phyloP scores from a whole-genome alignment of 768 basidiomycete species.

The Leccinum variicolor region DNA sequence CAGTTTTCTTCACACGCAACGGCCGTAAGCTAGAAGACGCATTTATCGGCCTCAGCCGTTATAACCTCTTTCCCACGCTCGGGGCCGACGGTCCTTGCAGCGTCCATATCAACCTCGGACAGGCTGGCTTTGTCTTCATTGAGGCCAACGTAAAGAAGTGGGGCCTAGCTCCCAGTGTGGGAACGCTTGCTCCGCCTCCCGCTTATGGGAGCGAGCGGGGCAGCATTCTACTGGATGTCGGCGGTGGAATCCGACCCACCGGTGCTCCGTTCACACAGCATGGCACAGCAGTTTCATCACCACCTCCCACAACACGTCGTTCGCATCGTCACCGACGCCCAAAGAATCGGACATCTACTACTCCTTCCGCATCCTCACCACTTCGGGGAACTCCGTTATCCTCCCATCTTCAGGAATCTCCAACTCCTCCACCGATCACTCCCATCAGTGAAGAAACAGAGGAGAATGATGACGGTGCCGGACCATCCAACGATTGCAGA shows the following conservation, averaged over 20 bases:
- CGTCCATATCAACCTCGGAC: constrained; percentile 96
- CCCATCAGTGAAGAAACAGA: constrained; percentile 68
- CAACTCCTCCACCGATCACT: constrained; percentile 64
- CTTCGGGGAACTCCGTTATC: constrained; percentile 50
- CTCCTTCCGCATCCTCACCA: constrained; percentile 60
- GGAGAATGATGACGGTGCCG: constrained; percentile 47
- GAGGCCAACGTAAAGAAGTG: constrained; percentile 99
- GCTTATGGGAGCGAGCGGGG: constrained; percentile 97
- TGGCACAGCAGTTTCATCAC: constrained; percentile 44
- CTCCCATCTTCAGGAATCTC: constrained; percentile 45
- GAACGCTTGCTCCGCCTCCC: constrained; percentile 95
- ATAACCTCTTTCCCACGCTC: constrained; percentile 96
- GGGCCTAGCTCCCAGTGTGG: constrained; percentile 96
- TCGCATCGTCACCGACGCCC: constrained; percentile 60
- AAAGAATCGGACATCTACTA: constrained; percentile 35
- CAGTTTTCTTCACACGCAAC: constrained; percentile 99
- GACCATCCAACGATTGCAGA: constrained; percentile 47
- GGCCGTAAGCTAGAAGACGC: constrained; percentile 97
- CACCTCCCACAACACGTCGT: constrained; percentile 44
- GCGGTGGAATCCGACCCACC: constrained; percentile 37
- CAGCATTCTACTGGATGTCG: constrained; percentile 92
- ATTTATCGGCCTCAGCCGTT: constrained; percentile 82
- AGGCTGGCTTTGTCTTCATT: constrained; percentile 98
- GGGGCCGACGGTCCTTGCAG: constrained; percentile 96
- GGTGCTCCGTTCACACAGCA: constrained; percentile 42